Base-by-base conservation (phyloP, 2,329 filamentous ascomycete species). In the Scedosporium boydii region DNA sequence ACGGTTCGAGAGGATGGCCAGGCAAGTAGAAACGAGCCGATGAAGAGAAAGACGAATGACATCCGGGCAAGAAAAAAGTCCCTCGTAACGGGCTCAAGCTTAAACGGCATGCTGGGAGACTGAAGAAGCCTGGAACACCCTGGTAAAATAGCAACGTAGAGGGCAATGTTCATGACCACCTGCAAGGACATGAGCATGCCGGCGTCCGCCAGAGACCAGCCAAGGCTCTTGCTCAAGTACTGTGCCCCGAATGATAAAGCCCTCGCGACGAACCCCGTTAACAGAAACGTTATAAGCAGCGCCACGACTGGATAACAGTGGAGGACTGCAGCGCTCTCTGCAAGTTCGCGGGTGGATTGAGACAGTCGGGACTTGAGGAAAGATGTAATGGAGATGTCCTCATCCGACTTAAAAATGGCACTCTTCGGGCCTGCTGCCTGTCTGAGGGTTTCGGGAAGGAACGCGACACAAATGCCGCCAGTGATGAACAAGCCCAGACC, bases 21-120 rank as follows among this genome's bases (percentile, higher is more conserved):
- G 21, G 65, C 68, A 48, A 69, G 62, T 9, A 69, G 55, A 10
- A 68, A 55, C 58, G 65, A 66, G 23, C 70, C 70, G 4, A 69
- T 27, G 16, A 64, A 42, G 9, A 69, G 53, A 57, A 63, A 63
- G 2, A 63, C 58, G 1, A 68, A 66, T 0, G 70, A 72, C 12
- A 63, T 27, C 41, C 66, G 68, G 4, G 68, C 68, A 18, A 72
- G 66, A 26, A 67, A 26, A 10, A 69, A 65, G 61, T 72, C 69
- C 57, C 67, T 67, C 34, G 57, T 18, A 6, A 56, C 23, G 18
- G 60, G 38, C 9, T 23, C 10, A 4, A 62, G 41, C 12, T 55
- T 53, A 42, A 62, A 62, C 2, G 60, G 60, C 38, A 57, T 14
- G 10, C 18, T 23, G 18, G 48, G 46, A 4, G 60, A 57, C 7